These are phyloP conservation scores for Corylus americana DNA, from an alignment of 306 rosid genomes.

Conservation along the genomic window DNA sequence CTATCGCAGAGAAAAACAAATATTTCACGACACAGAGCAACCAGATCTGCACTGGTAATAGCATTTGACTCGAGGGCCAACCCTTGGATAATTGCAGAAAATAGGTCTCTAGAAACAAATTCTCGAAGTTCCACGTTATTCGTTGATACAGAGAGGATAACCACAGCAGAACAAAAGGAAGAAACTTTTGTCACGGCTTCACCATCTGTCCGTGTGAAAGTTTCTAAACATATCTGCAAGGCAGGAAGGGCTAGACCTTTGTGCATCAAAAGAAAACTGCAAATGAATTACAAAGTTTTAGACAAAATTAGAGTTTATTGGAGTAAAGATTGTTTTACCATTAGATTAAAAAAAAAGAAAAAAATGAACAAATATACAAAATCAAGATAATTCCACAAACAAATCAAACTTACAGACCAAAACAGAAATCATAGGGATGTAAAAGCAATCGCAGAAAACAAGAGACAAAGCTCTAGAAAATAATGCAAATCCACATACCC, in stretches of 20 bases:
- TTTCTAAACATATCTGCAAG: conserved; percentile 69
- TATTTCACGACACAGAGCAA: conserved; percentile 89
- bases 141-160: conserved; percentile 59
- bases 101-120: conserved; percentile 81
- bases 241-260: conserved; percentile 73
- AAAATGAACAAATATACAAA: background rate
- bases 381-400: background rate
- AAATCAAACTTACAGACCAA: background rate
- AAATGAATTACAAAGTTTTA: conserved; percentile 13
- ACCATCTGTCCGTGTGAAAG: conserved; percentile 87
- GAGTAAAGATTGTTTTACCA: background rate
- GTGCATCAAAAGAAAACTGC: conserved; percentile 85
- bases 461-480: conserved; percentile 25
- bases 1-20: conserved; percentile 77
- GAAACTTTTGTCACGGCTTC: conserved; percentile 81
- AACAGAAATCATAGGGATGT: conserved; percentile 9
- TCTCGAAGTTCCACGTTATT: conserved; percentile 63
- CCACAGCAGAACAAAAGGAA: conserved; percentile 64
- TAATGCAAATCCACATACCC: conserved; percentile 79
- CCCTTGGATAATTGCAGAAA: conserved; percentile 79
- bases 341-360: background rate
- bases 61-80: conserved; percentile 93
- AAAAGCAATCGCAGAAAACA: conserved; percentile 22
- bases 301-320: conserved; percentile 6
- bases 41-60: conserved; percentile 81